These are phyloP conservation scores for Penicillium mononematosum DNA, from an alignment of 495 filamentous ascomycete species.

Conservation along the genomic window DNA sequence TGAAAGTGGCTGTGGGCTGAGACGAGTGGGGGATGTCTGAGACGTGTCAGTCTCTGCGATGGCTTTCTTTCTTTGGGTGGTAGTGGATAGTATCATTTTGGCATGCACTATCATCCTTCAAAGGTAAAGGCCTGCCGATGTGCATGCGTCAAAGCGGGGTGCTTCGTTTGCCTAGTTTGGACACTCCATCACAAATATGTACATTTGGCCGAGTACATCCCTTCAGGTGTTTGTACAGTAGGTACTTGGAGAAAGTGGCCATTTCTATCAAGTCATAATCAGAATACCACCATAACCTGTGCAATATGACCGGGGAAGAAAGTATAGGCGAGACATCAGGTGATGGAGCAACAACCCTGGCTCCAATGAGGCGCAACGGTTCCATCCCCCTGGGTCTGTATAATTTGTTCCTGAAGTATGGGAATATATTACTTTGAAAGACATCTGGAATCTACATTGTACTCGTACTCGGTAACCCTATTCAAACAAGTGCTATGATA, in stretches of 20 bases:
- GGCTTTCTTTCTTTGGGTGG: constrained; percentile 1
- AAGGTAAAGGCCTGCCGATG: background rate
- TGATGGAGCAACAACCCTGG: constrained; percentile 7
- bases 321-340: background rate
- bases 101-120: background rate
- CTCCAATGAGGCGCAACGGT: constrained; percentile 29
- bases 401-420: background rate
- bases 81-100: constrained; percentile 5
- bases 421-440: background rate
- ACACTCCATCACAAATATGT: background rate
- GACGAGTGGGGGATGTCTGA: constrained; percentile 11
- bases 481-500: background rate
- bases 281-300: background rate
- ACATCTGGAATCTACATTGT: background rate
- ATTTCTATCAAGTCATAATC: background rate
- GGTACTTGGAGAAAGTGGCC: background rate
- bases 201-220: background rate
- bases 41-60: constrained; percentile 10
- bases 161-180: background rate
- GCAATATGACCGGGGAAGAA: background rate
- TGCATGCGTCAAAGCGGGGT: constrained; percentile 4
- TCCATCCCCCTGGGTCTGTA: constrained; percentile 25
- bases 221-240: background rate
- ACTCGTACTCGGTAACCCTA: background rate
- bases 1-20: constrained; percentile 22